Base-by-base conservation (phyloP, 139 green algal genomes). In the Pedinophyceae sp. region DNA sequence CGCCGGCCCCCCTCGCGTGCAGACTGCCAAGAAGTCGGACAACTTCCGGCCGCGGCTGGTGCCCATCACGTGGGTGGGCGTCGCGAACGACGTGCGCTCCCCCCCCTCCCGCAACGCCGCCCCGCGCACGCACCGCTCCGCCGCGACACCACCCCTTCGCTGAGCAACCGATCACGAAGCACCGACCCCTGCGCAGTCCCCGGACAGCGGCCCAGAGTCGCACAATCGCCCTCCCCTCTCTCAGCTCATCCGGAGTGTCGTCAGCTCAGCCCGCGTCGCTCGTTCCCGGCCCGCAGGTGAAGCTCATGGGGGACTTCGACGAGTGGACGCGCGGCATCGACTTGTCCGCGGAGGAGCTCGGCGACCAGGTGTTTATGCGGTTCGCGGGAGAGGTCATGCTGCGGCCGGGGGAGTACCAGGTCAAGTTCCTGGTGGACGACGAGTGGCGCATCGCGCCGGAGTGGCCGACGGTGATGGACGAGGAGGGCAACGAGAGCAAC, bases 291-390 rank as follows among this genome's bases (percentile, higher is more conserved):
- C n/a, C 45, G 24, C 22, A 68, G n/a, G 57, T 63, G 29, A 43
- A 39, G 5, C 28, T 82, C 10, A 75, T 77, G 68, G 75, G 75
- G 0, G 53, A 68, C 30, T 86, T 82, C 58, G 78, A 86, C 57
- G 54, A 50, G 25, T 86, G 78, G 78, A 81, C 71, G 1, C 58
- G 60, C 20, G 78, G 78, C 30, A 50, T 72, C 2, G 64, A 72
- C 27, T 56, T 86, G 19, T 62, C 27, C 18, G 61, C 61, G 13
- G 69, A 69, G 26, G 59, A 74, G 30, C 53, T 78, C 20, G 65
- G 66, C 20, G 76, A 84, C 65, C 60, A 55, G 15, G 70, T 77
- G 17, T 66, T 69, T 41, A 56, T 54, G 22, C 73, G 54, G 15
- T 78, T 78, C 50, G 61, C 61, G 57, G 65, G 25, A 19, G 4